phyloP scores from a whole-genome alignment of 441 rosid species.

The Flueggea neowawraea region DNA sequence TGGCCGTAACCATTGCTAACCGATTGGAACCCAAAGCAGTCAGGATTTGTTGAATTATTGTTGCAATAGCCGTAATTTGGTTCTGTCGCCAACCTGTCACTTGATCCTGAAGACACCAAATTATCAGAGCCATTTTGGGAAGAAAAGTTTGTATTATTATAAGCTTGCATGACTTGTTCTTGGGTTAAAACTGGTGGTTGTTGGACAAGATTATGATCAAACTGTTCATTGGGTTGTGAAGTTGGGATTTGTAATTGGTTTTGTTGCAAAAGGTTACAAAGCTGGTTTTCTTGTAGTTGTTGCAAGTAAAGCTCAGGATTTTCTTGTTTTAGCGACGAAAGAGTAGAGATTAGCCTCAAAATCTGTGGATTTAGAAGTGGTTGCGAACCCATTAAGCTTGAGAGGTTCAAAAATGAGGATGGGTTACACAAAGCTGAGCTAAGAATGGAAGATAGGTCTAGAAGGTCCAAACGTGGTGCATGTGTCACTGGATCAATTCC shows the following conservation, averaged over 20 bases:
- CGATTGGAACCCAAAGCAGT: conserved; percentile 22
- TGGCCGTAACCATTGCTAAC: conserved; percentile 21
- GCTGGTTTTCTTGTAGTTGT: conserved; percentile 36
- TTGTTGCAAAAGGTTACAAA: conserved; percentile 19
- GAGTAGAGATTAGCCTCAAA: conserved; percentile 34
- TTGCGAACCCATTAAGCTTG: conserved; percentile 40
- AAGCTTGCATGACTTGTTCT: conserved; percentile 24
- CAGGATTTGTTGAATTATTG: conserved; percentile 19
- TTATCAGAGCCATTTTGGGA: conserved; percentile 22
- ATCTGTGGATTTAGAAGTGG: conserved; percentile 45
- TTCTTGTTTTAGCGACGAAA: conserved; percentile 46
- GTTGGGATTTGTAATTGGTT: conserved; percentile 11
- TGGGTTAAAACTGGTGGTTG: conserved; percentile 22
- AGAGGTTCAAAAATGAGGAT: conserved; percentile 31
- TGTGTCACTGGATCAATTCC: conserved; percentile 95
- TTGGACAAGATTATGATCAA: conserved; percentile 19
- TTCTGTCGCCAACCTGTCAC: conserved; percentile 15
- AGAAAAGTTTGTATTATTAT: conserved; percentile 12
- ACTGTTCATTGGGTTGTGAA: conserved; percentile 19
- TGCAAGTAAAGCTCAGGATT: conserved; percentile 35
- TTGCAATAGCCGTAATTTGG: conserved; percentile 15
- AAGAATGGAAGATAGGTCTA: conserved; percentile 60
- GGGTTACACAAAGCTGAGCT: conserved; percentile 38
- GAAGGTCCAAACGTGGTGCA: conserved; percentile 72
- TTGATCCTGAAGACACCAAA: conserved; percentile 10